Conservation (phyloP, 805 yeast genomes). For the Alloascoidea africana region DNA sequence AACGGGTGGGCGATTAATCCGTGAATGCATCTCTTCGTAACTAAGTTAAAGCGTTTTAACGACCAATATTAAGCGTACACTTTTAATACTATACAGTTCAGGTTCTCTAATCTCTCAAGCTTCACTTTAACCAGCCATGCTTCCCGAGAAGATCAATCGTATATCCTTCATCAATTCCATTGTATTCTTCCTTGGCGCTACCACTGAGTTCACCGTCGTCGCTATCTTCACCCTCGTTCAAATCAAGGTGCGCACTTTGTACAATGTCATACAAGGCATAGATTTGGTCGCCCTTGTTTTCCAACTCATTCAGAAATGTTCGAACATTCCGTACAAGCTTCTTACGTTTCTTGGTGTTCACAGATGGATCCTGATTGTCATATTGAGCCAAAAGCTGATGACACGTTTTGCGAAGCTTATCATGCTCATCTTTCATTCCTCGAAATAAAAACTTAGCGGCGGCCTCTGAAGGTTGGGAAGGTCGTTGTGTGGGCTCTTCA, state of each 20-base stretch:
- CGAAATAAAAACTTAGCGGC: not conserved
- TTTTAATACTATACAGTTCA: no score
- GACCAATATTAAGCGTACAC: no score
- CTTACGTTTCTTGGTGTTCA: not conserved
- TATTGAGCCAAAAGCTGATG: not conserved
- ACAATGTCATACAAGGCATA: not conserved
- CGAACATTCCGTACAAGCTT: not conserved
- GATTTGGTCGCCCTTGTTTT: not conserved
- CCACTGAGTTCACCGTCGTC: not conserved
- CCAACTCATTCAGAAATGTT: not conserved
- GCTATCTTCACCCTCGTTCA: not conserved
- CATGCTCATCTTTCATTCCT: not conserved
- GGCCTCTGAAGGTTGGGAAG: not conserved
- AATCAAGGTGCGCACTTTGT: not conserved
- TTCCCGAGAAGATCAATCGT: not conserved
- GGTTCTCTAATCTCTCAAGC: no score
- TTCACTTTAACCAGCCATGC: no score
- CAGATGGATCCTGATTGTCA: conserved; percentile 1
- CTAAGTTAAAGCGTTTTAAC: no score
- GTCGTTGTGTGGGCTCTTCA: not conserved
- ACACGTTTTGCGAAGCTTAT: not conserved
- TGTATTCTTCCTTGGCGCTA: not conserved
- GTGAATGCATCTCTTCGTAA: no score
- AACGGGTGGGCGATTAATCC: no score
- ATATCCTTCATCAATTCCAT: not conserved